phyloP scores from a whole-genome alignment of 345 rosid genomes.

The Aethionema arabicum region DNA sequence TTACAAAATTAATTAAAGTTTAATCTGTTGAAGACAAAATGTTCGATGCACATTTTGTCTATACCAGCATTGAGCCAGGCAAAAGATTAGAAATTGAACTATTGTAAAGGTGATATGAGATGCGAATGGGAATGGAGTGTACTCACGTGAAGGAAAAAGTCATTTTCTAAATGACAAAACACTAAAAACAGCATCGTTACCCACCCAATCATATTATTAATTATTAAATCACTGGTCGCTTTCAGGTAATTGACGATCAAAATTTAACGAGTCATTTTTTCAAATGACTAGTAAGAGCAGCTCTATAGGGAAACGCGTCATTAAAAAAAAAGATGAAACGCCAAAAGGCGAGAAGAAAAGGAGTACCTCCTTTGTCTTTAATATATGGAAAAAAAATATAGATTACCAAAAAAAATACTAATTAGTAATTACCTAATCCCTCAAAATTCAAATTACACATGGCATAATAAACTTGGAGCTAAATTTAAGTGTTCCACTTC shows the following conservation, averaged over 20 bases:
- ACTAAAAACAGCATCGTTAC: not conserved
- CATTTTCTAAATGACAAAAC: constrained; percentile 31
- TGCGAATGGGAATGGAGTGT: constrained; percentile 30
- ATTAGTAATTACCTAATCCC: too few relatives aligned
- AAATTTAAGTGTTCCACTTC: too few relatives aligned
- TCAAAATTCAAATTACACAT: too few relatives aligned
- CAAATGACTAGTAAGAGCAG: constrained; percentile 30
- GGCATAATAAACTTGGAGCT: too few relatives aligned
- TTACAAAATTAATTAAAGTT: too few relatives aligned
- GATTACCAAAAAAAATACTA: too few relatives aligned
- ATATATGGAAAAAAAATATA: too few relatives aligned
- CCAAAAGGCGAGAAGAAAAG: not conserved
- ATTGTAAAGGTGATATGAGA: not conserved
- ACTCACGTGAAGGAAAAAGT: constrained; percentile 33
- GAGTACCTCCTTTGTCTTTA: not conserved
- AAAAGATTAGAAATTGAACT: not conserved
- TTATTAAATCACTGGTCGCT: constrained; percentile 34
- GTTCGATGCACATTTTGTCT: too few relatives aligned
- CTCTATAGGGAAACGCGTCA: constrained; percentile 34
- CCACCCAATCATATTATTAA: constrained; percentile 20
- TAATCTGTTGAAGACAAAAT: too few relatives aligned
- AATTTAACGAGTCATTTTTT: constrained; percentile 5
- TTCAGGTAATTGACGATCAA: constrained; percentile 25
- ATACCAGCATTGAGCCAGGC: too few relatives aligned
- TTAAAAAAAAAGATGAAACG: constrained; percentile 27